Evolutionary conservation across 202 grass and related monocot genomes (phyloP), one percentile per base, ranked within the genome.

Genomic region (Saccharum hybrid): DNA sequence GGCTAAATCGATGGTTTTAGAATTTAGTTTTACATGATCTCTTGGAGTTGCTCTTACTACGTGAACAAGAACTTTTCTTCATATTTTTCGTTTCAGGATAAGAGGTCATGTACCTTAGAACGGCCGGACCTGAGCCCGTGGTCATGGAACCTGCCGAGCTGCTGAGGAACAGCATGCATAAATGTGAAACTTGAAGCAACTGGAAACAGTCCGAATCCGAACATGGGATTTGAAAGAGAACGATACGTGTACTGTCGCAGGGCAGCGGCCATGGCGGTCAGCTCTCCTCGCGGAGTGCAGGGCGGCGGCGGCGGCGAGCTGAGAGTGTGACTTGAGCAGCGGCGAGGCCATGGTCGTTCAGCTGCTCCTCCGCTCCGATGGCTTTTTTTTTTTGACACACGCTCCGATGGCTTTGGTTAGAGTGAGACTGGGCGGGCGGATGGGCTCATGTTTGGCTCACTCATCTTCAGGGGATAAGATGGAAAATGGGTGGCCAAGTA

Each of bases 321-420:
- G 76, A 6, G 77, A 12, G 74, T 88, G 89, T 23, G 87, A 60
- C 73, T 88, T 90, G 75, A 92, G 80, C 74, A 90, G 56, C 49
- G 89, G 83, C 66, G 81, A 83, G 28, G 82, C 89, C 94, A 97
- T 97, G 36, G 82, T 37, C 81, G 80, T 6, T 72, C 59, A 68
- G 74, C 30, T 57, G 36, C 59, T 45, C 6, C 71, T 62, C 18
- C 34, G 49, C 71, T 62, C 18, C 34, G 49, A 13, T n/a, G n/a
- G n/a, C n/a, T n/a, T n/a, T n/a, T n/a, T n/a, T n/a, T n/a, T n/a
- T n/a, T n/a, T n/a, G n/a, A n/a, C n/a, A n/a, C n/a, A n/a, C n/a
- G n/a, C n/a, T n/a, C n/a, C n/a, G n/a, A n/a, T 18, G 43, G 75
- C 8, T 64, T 71, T 30, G 52, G 36, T 36, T 36, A 40, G 3